phyloP scores from a whole-genome alignment of 2,329 filamentous ascomycete genomes.

The Talaromyces atroroseus region DNA sequence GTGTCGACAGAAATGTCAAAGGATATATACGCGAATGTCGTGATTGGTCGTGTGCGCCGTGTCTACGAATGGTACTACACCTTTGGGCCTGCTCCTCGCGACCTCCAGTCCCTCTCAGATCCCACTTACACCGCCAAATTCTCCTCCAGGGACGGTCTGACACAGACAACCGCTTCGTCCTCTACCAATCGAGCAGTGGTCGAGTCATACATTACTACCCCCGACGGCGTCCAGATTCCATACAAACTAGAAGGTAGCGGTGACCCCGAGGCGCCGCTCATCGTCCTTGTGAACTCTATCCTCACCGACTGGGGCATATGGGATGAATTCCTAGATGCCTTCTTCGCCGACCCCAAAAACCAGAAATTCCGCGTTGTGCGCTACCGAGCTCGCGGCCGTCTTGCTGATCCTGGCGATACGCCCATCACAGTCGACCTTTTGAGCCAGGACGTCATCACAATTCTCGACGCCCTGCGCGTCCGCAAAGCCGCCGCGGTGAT shows the following conservation, averaged over 20 bases:
- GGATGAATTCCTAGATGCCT: conserved; percentile 64
- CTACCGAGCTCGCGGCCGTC: conserved; percentile 70
- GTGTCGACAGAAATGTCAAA: conserved; percentile 58
- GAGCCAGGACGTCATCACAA: conserved; percentile 58
- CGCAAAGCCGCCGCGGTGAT: conserved; percentile 61
- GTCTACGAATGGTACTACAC: conserved; percentile 71
- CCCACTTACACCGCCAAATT: conserved; percentile 47
- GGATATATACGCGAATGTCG: conserved; percentile 54
- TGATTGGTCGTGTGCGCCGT: conserved; percentile 54
- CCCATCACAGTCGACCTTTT: conserved; percentile 60
- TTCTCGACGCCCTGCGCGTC: conserved; percentile 67
- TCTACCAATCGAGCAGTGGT: conserved; percentile 48
- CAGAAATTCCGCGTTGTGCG: conserved; percentile 65
- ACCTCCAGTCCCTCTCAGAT: conserved; percentile 54
- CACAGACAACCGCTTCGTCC: conserved; percentile 49
- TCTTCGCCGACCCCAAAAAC: conserved; percentile 50
- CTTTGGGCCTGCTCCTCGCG: conserved; percentile 68
- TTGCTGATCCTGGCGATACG: conserved; percentile 31
- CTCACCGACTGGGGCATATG: conserved; percentile 75
- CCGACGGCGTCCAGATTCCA: conserved; percentile 63
- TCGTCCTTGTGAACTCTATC: conserved; percentile 76
- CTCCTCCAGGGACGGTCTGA: conserved; percentile 50
- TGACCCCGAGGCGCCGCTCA: conserved; percentile 60
- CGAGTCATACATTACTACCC: conserved; percentile 61
- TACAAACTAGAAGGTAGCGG: conserved; percentile 71